A percentile compares a stretch with the other conserved stretches of the same genome.
Conservation (phyloP, 768 basidiomycete genomes). For the Tulasnella sp. region DNA sequence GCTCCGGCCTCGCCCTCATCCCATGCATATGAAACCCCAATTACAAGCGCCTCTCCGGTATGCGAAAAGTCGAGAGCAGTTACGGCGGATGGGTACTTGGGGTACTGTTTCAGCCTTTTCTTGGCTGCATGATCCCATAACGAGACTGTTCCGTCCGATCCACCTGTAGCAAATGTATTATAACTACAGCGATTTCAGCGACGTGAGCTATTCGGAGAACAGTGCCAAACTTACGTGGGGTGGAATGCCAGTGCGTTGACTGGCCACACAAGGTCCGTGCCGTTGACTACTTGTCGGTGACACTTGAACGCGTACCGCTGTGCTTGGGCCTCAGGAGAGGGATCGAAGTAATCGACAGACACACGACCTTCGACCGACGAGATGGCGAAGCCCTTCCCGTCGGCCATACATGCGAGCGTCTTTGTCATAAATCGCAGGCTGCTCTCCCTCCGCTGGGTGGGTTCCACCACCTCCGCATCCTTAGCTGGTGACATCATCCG, state of each 20-base stretch:
- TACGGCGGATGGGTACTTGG: constrained; percentile 56
- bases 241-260: constrained; percentile 94
- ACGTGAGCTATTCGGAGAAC: not conserved
- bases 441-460: constrained; percentile 75
- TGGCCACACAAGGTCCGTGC: constrained; percentile 91
- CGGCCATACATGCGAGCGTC: constrained; percentile 80
- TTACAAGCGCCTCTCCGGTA: constrained; percentile 68
- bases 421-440: constrained; percentile 93
- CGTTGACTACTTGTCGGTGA: constrained; percentile 79
- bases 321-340: constrained; percentile 62
- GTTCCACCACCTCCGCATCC: constrained; percentile 25
- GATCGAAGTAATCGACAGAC: constrained; percentile 93
- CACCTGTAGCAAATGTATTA: constrained; percentile 92
- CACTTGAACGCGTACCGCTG: constrained; percentile 95
- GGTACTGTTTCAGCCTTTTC: constrained; percentile 85
- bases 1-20: constrained; percentile 70
- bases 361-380: constrained; percentile 93
- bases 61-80: constrained; percentile 70
- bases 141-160: constrained; percentile 86
- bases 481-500: constrained; percentile 45
- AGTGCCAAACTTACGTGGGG: constrained; percentile 43
- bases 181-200: constrained; percentile 35
- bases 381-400: constrained; percentile 87
- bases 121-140: constrained; percentile 97
- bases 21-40: constrained; percentile 84